Base-by-base conservation (phyloP, 306 rosid species). In the Boehmeria nivea region DNA sequence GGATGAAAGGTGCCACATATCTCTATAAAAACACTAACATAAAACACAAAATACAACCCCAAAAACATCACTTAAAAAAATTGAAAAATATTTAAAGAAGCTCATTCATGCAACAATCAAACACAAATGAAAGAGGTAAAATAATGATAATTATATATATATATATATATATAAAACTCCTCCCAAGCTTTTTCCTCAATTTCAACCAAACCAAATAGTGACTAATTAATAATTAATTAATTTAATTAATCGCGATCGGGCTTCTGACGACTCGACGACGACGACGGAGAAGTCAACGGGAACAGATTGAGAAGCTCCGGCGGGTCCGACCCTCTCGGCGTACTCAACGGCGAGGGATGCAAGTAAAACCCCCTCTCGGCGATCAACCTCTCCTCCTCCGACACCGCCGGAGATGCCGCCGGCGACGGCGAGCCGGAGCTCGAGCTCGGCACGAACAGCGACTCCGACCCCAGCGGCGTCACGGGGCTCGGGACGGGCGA, bases 291-390 rank as follows among this genome's bases (percentile, higher is more conserved):
- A 51, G 66, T 65, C 57, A 74, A 20, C 28, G 83, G 83, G 25
- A 77, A 77, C 52, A 77, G 64, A 19, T 62, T 57, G 60, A 77
- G 63, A 36, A 77, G 72, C 70, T 72, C 68, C 11, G 83, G 82
- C 26, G 51, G 79, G 14, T 61, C 70, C 4, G 73, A 56, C 19
- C 37, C 69, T 44, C 83, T 60, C n/a, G 78, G 81, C 8, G 76
- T 69, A 37, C 43, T 55, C 36, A 70, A 20, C 59, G 81, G 75
- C 47, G 79, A 77, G 11, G 73, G 83, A 57, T 77, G 76, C 43
- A 64, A 59, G 38, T 68, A 72, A 45, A 77, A 77, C 22, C 76
- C 76, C 14, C 65, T 63, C 11, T 57, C 72, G 3, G 72, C 70
- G 10, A 72, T 61, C 3, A 72, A 72, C 34, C 40, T 59, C n/a